phyloP scores from a whole-genome alignment of 306 rosid genomes.

The Geum urbanum region DNA sequence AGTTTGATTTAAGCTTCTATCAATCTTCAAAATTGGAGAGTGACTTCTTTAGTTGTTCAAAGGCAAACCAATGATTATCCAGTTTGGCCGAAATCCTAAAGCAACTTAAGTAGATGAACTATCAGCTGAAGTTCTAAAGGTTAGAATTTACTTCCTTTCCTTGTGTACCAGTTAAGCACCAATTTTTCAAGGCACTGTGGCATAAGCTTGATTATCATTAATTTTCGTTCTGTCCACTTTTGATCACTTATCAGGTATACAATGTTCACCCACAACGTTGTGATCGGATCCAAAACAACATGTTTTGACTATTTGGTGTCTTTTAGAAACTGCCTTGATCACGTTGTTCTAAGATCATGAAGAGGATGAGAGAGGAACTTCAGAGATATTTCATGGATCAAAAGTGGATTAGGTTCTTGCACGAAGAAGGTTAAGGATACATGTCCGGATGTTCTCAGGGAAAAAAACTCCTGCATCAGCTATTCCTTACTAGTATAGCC shows the following conservation, averaged over 20 bases:
- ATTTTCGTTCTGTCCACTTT: background rate
- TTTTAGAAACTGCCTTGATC: background rate
- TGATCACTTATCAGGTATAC: background rate
- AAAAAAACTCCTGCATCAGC: slow-evolving; percentile 3
- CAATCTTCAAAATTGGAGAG: background rate
- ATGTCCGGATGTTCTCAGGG: background rate
- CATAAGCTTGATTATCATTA: background rate
- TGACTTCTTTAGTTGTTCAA: slow-evolving; percentile 11
- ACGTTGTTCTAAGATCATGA: background rate
- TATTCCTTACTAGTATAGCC: background rate
- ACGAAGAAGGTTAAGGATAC: background rate
- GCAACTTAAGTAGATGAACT: slow-evolving; percentile 29
- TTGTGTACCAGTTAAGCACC: background rate
- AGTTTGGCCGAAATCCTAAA: slow-evolving; percentile 82
- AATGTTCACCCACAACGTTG: background rate
- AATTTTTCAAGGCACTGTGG: background rate
- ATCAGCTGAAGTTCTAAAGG: background rate
- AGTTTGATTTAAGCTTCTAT: background rate
- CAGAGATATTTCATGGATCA: background rate
- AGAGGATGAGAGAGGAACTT: background rate
- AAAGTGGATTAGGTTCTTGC: background rate
- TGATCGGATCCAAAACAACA: background rate
- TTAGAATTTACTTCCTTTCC: background rate
- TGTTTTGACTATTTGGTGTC: background rate
- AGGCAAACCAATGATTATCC: slow-evolving; percentile 92